Base-by-base conservation (phyloP, 1,139 yeast species). In the Debaryomyces robertsiae region DNA sequence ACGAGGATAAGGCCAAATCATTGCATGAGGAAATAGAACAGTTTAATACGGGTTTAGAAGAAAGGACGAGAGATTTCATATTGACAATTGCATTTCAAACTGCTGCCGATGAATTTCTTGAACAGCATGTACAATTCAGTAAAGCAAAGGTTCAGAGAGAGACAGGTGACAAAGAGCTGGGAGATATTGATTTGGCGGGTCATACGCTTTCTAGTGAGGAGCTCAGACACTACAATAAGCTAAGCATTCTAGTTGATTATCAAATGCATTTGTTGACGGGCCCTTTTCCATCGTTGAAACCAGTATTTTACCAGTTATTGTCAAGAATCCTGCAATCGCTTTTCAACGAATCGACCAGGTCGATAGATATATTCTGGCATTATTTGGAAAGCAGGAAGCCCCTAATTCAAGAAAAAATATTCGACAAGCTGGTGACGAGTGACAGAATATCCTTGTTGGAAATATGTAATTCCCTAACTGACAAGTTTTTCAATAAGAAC, bases 371-470 rank as follows among this genome's bases (percentile, higher is more conserved):
- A 10, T 67, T 70, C 45, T 73, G 77, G 77, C 38, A 47, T 33
- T 70, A 62, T 39, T 43, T 73, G 45, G 78, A 72, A 43, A 42
- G 69, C 3, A 54, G 77, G 38, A 47, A 54, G 13, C 32, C 37
- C 2, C 18, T 52, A 6, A 56, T 70, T 11, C 41, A 48, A 19
- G 39, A 45, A 1, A 46, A 51, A 9, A 49, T 70, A 5, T 70
- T 69, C 44, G 59, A 60, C 41, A 54, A 61, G 29, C 52, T 53
- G 5, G 42, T 55, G 1, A 63, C 65, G 7, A 51, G 60, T 32
- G 75, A 73, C 46, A 55, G 78, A 49, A 70, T 73, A 5, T 56
- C 72, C 2, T 44, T 72, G 13, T 57, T 73, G 44, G 73, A 67
- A 17, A 54, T 71, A 6, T 67, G 75, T 44, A 72, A 72, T 42